Conservation (phyloP, 1,284 basidiomycete genomes). For the Puccinia hordei region DNA sequence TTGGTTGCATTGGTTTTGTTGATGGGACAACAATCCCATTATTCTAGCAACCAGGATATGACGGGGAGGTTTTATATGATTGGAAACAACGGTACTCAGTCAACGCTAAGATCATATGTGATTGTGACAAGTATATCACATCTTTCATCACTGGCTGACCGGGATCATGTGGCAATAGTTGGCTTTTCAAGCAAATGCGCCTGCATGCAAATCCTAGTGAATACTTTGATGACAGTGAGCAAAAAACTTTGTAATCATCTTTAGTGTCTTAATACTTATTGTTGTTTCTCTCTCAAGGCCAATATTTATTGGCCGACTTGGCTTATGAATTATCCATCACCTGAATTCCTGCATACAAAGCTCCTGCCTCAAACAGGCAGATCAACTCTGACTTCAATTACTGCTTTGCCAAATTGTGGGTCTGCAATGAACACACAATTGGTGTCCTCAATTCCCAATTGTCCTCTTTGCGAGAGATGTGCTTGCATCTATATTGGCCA, state of each 20-base stretch:
- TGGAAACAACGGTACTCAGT: slow-evolving; percentile 23
- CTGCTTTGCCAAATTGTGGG: slow-evolving; percentile 5
- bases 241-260: not conserved
- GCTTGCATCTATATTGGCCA: no score
- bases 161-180: slow-evolving; percentile 15
- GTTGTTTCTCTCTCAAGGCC: not conserved
- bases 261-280: not conserved
- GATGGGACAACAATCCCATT: slow-evolving; percentile 4
- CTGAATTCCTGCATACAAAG: slow-evolving; percentile 18
- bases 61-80: slow-evolving; percentile 34
- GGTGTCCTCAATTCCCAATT: no score
- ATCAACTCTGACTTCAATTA: slow-evolving; percentile 26
- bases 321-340: slow-evolving; percentile 9
- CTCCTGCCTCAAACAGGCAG: slow-evolving; percentile 2
- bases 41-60: slow-evolving; percentile 5
- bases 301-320: slow-evolving; percentile 29
- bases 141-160: slow-evolving; percentile 28
- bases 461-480: no score
- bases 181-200: slow-evolving; percentile 1
- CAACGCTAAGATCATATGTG: slow-evolving; percentile 25
- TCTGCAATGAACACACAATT: slow-evolving; percentile 30
- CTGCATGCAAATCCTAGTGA: not conserved
- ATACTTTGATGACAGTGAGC: not conserved
- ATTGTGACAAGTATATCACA: slow-evolving; percentile 34
- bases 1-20: slow-evolving; percentile 14